phyloP scores from a whole-genome alignment of 371 early-diverging fungal genomes.

The Funneliformis caledonium region DNA sequence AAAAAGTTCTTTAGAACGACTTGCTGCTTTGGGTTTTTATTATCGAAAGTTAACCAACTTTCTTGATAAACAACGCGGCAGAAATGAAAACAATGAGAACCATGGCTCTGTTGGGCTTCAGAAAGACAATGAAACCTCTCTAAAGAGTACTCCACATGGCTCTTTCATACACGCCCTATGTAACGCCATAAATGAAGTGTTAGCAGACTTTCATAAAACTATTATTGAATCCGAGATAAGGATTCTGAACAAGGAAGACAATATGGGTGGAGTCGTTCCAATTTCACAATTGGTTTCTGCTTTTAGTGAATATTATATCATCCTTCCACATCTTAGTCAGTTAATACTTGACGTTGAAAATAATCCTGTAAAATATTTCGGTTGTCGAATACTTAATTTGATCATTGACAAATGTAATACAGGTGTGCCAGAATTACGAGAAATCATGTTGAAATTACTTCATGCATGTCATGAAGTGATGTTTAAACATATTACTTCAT shows the following conservation, averaged over 20 bases:
- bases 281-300: slow-evolving; percentile 52
- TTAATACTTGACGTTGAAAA: slow-evolving; percentile 45
- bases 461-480: slow-evolving; percentile 62
- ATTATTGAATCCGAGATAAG: slow-evolving; percentile 63
- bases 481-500: slow-evolving; percentile 68
- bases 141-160: slow-evolving; percentile 41
- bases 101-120: not conserved
- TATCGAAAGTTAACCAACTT: slow-evolving; percentile 43
- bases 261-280: slow-evolving; percentile 53
- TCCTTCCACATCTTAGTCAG: slow-evolving; percentile 53
- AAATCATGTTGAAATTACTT: slow-evolving; percentile 59
- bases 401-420: slow-evolving; percentile 61
- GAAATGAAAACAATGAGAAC: not conserved
- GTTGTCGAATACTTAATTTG: slow-evolving; percentile 60
- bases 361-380: slow-evolving; percentile 51
- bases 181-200: slow-evolving; percentile 54
- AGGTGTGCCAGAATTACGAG: slow-evolving; percentile 59
- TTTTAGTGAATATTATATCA: slow-evolving; percentile 53
- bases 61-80: slow-evolving; percentile 9
- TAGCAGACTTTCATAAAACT: slow-evolving; percentile 59
- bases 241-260: slow-evolving; percentile 55
- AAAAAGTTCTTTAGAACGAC: slow-evolving; percentile 63
- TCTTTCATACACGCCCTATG: slow-evolving; percentile 60
- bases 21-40: slow-evolving; percentile 69
- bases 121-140: not conserved